Conservation (phyloP, 2,329 filamentous ascomycete genomes). For the Hirsutella minnesotensis region DNA sequence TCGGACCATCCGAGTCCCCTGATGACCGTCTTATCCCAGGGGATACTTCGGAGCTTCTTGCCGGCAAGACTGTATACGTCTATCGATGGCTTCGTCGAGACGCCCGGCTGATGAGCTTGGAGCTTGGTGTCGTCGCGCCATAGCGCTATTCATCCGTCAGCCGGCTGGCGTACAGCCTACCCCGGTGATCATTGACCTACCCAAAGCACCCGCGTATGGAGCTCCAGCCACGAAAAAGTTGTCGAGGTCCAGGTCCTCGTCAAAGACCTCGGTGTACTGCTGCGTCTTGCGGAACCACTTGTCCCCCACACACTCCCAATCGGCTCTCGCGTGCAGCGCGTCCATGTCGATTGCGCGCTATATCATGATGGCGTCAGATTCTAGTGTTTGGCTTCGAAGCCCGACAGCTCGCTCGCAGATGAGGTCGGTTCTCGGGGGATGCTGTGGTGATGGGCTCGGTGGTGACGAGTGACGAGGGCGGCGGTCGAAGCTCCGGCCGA, state of each 20-base stretch:
- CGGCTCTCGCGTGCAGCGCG: conserved; percentile 58
- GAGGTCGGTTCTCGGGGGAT: neutral
- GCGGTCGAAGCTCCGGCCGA: neutral
- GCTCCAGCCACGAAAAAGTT: conserved; percentile 88
- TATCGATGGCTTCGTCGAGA: conserved; percentile 68
- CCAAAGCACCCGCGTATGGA: conserved; percentile 85
- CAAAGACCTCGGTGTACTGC: conserved; percentile 87
- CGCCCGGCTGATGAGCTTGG: conserved; percentile 61
- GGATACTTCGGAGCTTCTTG: conserved; percentile 72
- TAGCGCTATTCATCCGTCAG: conserved; percentile 45
- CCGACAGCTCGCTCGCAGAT: neutral
- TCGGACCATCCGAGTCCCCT: conserved; percentile 92
- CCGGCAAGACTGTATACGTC: conserved; percentile 92
- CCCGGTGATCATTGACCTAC: conserved; percentile 35
- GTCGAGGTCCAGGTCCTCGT: conserved; percentile 86
- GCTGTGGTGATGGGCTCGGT: neutral
- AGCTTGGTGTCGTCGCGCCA: conserved; percentile 83
- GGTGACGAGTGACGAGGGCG: neutral
- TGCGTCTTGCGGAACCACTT: conserved; percentile 92
- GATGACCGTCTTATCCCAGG: conserved; percentile 84
- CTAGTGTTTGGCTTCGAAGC: neutral
- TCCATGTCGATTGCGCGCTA: conserved; percentile 33
- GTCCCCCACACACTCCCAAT: conserved; percentile 90
- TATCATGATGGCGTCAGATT: conserved; percentile 14
- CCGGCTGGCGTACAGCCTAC: neutral